Evolutionary conservation across 108 stramenopile genomes (phyloP), one percentile per base, ranked within the genome.

Genomic region (Bacterosira constricta): DNA sequence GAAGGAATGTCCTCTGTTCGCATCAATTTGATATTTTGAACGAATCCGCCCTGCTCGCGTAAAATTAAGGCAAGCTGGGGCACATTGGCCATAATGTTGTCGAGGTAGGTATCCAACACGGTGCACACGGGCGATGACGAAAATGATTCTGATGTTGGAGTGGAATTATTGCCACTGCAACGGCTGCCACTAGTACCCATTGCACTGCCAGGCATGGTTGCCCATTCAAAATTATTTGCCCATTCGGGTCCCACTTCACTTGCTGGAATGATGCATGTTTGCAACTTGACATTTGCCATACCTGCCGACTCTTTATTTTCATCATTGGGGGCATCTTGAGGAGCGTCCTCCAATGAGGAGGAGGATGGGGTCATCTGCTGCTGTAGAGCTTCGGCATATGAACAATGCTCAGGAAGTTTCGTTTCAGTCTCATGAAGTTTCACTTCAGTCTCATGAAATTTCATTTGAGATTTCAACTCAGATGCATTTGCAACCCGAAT

Each of bases 81-180:
- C 7, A 94, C 89, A 71, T 94, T 94, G 17, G 90, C 86, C 83
- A 94, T 94, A 35, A 94, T 71, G 72, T 92, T 91, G 55, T 94
- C 93, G 0, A 94, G 71, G 59, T 94, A 94, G 18, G 88, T 85
- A 78, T 94, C 90, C 34, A 94, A 44, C 5, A 90, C 89, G 0
- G 89, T 90, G 29, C 77, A 88, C 9, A 88, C 50, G 21, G 90
- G 87, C 0, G 89, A 75, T 26, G 71, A 77, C 17, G 76, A 72
- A 4, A 36, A 49, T 12, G 56, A 17, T 0, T 25, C 47, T 9
- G 68, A 35, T 26, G 85, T 58, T 21, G 44, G 27, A 26, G 18
- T 21, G 44, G 27, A 26, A 12, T 44, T 53, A 18, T 21, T 18
- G 70, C 12, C 45, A 47, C 0, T 50, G 27, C 23, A 36, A 25